Evolutionary conservation across 768 basidiomycete genomes (phyloP).

Genomic region (Infundibulicybe gibba): DNA sequence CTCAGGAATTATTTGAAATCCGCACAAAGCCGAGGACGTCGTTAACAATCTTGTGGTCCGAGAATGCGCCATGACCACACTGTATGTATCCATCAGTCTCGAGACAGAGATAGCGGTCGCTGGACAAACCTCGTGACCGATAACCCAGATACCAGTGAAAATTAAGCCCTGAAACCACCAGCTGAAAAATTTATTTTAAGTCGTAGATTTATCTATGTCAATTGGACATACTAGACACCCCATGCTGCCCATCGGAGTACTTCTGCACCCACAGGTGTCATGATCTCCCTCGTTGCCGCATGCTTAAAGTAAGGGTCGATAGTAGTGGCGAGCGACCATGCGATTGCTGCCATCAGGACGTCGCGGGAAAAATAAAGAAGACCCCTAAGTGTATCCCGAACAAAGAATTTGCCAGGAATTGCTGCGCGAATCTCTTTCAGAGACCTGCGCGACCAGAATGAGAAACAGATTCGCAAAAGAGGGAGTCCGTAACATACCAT

Average conservation of each 20-base stretch:
- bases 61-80: constrained; percentile 59
- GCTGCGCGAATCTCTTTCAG: constrained; percentile 47
- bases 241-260: constrained; percentile 38
- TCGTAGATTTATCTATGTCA: not conserved
- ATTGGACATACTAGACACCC: constrained; percentile 38
- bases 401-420: constrained; percentile 43
- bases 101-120: not conserved
- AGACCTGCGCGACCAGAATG: constrained; percentile 27
- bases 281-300: constrained; percentile 11
- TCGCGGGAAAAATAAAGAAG: constrained; percentile 43
- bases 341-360: constrained; percentile 34
- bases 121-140: constrained; percentile 48
- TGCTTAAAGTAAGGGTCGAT: constrained; percentile 40
- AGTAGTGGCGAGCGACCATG: constrained; percentile 37
- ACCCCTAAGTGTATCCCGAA: constrained; percentile 36
- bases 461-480: not conserved
- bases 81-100: constrained; percentile 13
- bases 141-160: constrained; percentile 57
- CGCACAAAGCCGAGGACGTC: constrained; percentile 49
- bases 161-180: constrained; percentile 66
- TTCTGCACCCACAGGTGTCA: constrained; percentile 33
- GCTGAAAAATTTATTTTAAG: constrained; percentile 18
- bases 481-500: constrained; percentile 27
- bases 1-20: constrained; percentile 1
- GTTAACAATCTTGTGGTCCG: constrained; percentile 42